Evolutionary conservation across 768 basidiomycete species (phyloP), one percentile per base, ranked within the genome.

Genomic region (Flagelloscypha sp.): DNA sequence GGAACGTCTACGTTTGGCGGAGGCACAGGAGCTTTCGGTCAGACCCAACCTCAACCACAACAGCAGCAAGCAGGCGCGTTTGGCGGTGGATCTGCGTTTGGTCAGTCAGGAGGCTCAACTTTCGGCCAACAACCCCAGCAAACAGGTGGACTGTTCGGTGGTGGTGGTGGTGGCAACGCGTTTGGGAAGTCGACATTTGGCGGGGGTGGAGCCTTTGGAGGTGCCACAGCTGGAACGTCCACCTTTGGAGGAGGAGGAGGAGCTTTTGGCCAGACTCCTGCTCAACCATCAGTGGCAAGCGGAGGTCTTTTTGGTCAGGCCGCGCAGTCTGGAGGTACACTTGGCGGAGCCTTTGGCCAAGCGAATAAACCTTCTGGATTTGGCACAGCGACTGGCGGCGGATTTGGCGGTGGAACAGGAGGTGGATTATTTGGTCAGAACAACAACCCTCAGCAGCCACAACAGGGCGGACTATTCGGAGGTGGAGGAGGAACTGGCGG

Each of bases 1-100:
- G 52, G 56, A 12, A 46, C 49, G 24, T 40, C 58, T 19, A 35
- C 66, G 6, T 77, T 76, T 41, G 60, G 65, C 7, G 50, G 52
- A 9, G 45, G 48, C 30, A 41, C 61, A 9, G 16, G 62, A 48
- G 33, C 59, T 49, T 16, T 58, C 49, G 27, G n/a, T n/a, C 59
- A 53, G 33, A 50, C 45, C 23, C 59, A 61, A 37, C 49, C 55
- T 5, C 74, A 73, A 52, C 55, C 62, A 12, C 57, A 53, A 24
- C 57, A 54, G 36, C 57, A 45, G 32, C 42, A 45, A 40, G 19
- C 49, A 46, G 39, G 34, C 16, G 34, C 34, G 16, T 35, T 35
- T 24, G 34, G 34, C 13, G 24, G 17, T 21, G 24, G 52, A 45
- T 41, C 61, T 41, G 36, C 56, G 53, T 31, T 50, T 53, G 20